A percentile compares a stretch with the other conserved stretches of the same genome.
phyloP scores from a whole-genome alignment of 345 rosid species.

The Gossypium australe region DNA sequence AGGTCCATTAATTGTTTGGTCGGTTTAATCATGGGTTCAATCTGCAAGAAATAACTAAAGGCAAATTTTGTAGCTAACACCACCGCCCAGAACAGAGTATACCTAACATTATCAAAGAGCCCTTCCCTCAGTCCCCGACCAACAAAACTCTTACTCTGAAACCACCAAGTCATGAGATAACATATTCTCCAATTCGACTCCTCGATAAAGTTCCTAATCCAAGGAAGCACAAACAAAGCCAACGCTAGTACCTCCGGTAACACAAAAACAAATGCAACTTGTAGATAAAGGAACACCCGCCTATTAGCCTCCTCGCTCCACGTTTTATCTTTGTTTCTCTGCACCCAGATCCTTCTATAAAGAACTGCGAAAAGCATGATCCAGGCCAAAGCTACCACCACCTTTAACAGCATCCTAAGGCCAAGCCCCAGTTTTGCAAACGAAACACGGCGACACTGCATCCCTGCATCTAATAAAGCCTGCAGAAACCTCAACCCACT shows the following conservation, averaged over 20 bases:
- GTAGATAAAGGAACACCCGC: background rate
- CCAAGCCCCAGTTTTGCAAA: too few relatives aligned
- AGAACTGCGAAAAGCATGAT: too few relatives aligned
- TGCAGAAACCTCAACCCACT: too few relatives aligned
- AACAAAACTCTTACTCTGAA: background rate
- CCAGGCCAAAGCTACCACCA: too few relatives aligned
- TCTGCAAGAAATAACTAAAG: background rate
- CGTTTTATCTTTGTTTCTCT: background rate
- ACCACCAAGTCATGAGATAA: background rate
- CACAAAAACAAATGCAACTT: background rate
- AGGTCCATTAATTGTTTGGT: background rate
- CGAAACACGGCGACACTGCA: too few relatives aligned
- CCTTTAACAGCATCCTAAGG: too few relatives aligned
- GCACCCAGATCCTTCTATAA: too few relatives aligned
- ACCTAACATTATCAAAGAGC: background rate
- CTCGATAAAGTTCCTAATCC: background rate
- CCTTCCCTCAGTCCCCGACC: slow-evolving; percentile 2
- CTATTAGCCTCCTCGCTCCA: background rate
- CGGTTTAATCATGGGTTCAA: background rate
- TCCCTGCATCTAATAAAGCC: too few relatives aligned
- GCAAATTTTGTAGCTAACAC: background rate
- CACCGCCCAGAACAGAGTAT: background rate
- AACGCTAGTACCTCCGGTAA: background rate
- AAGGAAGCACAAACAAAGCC: background rate
- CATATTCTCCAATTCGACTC: background rate